Percentiles rank a stretch among this genome's conserved stretches.
phyloP scores from a whole-genome alignment of 306 rosid genomes.

The Astragalus glycyphyllos region DNA sequence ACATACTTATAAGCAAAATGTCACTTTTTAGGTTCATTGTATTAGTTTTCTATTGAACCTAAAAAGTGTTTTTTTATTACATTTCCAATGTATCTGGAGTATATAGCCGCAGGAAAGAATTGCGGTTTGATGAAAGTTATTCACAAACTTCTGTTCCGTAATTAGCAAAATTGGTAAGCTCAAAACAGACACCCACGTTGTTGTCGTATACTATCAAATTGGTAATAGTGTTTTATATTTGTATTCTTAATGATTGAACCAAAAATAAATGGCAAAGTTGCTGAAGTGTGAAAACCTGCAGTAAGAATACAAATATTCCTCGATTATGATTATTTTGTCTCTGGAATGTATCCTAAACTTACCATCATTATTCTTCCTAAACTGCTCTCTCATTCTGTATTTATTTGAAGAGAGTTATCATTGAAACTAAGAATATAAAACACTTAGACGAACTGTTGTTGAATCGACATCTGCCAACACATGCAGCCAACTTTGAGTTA shows the following conservation, averaged over 20 bases:
- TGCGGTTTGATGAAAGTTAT: no score
- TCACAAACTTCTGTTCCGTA: no score
- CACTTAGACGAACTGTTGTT: neutral
- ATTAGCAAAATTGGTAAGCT: neutral
- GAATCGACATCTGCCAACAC: constrained; percentile 16
- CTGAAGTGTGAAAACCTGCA: constrained; percentile 10
- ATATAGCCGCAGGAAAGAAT: no score
- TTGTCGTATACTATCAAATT: neutral
- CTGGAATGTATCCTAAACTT: neutral
- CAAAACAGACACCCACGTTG: constrained; percentile 6
- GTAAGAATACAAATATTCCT: neutral
- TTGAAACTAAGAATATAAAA: neutral
- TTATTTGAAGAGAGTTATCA: constrained; percentile 12
- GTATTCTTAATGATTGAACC: neutral
- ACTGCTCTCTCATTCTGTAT: neutral
- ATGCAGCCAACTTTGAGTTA: neutral
- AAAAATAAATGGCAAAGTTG: neutral
- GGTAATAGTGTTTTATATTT: no score
- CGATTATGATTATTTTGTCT: no score
- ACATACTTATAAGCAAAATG: no score
- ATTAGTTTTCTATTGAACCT: no score
- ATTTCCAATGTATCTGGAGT: no score
- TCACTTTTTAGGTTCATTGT: no score
- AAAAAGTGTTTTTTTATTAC: no score
- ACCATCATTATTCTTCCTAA: constrained; percentile 18